These are phyloP conservation scores for Phoenix dactylifera DNA, from an alignment of 176 grass and related monocot species.

Conservation along the genomic window DNA sequence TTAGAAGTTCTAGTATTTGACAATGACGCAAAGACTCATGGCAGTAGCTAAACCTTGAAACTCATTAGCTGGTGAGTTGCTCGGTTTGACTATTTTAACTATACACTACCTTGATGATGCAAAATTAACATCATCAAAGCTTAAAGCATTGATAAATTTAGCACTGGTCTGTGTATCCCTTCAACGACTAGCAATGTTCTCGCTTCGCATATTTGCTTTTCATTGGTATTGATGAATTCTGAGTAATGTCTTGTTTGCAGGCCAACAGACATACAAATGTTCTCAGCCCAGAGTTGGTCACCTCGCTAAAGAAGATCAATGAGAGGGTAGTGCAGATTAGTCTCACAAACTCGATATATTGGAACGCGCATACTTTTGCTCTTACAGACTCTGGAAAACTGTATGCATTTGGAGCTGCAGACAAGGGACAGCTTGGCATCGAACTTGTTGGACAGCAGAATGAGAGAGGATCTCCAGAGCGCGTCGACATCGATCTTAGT, in stretches of 20 bases:
- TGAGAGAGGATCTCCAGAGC: conserved; percentile 62
- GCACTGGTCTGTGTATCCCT: too few relatives aligned
- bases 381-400: conserved; percentile 67
- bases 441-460: conserved; percentile 67
- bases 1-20: too few relatives aligned
- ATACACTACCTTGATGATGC: too few relatives aligned
- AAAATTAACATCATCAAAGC: too few relatives aligned
- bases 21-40: too few relatives aligned
- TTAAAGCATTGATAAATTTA: too few relatives aligned
- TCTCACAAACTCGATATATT: conserved; percentile 78
- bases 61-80: too few relatives aligned
- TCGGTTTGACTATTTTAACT: too few relatives aligned
- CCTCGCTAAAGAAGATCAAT: conserved; percentile 53
- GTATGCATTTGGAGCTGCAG: conserved; percentile 69
- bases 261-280: conserved; percentile 64
- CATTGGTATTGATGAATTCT: too few relatives aligned
- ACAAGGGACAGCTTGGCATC: conserved; percentile 76
- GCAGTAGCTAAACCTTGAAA: too few relatives aligned
- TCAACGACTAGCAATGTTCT: too few relatives aligned
- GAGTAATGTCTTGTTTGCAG: conserved; percentile 28
- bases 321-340: conserved; percentile 24
- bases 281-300: conserved; percentile 63
- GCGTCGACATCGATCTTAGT: conserved; percentile 55
- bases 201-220: too few relatives aligned
- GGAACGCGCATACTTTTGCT: conserved; percentile 93